A percentile compares a stretch with the other conserved stretches of the same genome.
phyloP scores from a whole-genome alignment of 805 yeast genomes.

The Wickerhamomyces tratensis region DNA sequence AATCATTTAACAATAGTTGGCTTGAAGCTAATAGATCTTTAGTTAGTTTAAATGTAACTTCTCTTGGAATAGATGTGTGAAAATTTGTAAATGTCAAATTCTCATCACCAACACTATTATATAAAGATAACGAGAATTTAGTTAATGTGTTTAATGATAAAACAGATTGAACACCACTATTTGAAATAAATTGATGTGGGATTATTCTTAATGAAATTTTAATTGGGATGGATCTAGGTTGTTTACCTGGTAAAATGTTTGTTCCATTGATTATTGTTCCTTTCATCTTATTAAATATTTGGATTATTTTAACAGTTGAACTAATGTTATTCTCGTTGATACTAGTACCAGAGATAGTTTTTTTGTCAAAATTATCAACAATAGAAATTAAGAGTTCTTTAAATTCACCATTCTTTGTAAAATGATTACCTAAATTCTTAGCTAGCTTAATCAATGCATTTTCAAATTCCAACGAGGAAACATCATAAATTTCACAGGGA shows the following conservation, averaged over 20 bases:
- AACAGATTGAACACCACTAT: conserved; percentile 21
- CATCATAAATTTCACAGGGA: not conserved
- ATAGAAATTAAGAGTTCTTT: conserved; percentile 10
- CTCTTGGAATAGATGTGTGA: conserved; percentile 31
- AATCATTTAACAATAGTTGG: conserved; percentile 48
- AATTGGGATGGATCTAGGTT: not conserved
- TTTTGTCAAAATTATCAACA: conserved; percentile 5
- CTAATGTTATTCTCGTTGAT: conserved; percentile 17
- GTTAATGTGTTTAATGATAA: conserved; percentile 26
- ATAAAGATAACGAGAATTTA: conserved; percentile 41
- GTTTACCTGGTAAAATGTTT: no score
- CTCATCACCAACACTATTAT: conserved; percentile 42
- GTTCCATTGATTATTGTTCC: no score
- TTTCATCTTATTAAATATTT: conserved; percentile 38
- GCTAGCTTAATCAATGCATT: not conserved
- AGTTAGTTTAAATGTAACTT: conserved; percentile 33
- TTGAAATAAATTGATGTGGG: conserved; percentile 30
- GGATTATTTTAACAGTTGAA: conserved; percentile 37
- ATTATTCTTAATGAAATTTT: conserved; percentile 25
- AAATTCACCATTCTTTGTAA: conserved; percentile 1
- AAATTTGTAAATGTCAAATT: conserved; percentile 27
- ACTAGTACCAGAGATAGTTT: not conserved
- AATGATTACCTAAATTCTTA: not conserved
- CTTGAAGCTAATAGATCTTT: conserved; percentile 23
- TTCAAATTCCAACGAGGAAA: not conserved